Base-by-base conservation (phyloP, 352 stramenopile genomes). In the Phytophthora fragariae region DNA sequence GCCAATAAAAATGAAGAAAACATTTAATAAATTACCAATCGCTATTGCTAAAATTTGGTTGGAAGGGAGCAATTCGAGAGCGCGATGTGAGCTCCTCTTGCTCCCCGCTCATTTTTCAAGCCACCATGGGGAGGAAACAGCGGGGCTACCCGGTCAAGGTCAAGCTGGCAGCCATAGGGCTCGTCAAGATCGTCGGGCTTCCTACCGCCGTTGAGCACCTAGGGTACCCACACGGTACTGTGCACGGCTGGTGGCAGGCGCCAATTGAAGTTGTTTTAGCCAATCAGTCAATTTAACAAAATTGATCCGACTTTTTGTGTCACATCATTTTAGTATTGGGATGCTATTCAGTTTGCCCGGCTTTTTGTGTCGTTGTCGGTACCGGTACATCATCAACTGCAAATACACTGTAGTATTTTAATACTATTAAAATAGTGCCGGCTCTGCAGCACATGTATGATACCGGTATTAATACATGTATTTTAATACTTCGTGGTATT, bases 41-140 rank as follows among this genome's bases (percentile, higher is more conserved):
- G 52, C 27, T 17, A 54, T 24, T 33, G 52, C 2, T 59, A 59
- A 59, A 59, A 46, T 27, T 46, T 59, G 53, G 53, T 19, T 59
- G 29, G 29, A 47, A 47, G 39, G 3, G 39, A 47, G 39, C 39
- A 47, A 47, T 47, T 47, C 39, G 0, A 46, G 39, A 31, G 27
- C 3, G 27, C 27, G 3, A 31, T 31, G 27, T 31, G 27, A 31
- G 39, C 39, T 21, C 21, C 4, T 24, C 27, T 62, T 31, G 29
- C 29, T 31, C 31, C 12, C 33, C 37, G 37, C 41, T 53, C 50
- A 47, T n/a, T 12, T 47, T 17, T 4, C 3, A 17, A 47, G 39
- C 1, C 11, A 4, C 39, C 39, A 47, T 17, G 10, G 11, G 11
- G 39, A 47, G 10, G 39, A 37, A 33, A 62, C 2, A 31, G 24